A percentile compares a stretch with the other conserved stretches of the same genome.
Evolutionary conservation across 1,284 basidiomycete genomes (phyloP).

Genomic region (Inonotus hispidus): DNA sequence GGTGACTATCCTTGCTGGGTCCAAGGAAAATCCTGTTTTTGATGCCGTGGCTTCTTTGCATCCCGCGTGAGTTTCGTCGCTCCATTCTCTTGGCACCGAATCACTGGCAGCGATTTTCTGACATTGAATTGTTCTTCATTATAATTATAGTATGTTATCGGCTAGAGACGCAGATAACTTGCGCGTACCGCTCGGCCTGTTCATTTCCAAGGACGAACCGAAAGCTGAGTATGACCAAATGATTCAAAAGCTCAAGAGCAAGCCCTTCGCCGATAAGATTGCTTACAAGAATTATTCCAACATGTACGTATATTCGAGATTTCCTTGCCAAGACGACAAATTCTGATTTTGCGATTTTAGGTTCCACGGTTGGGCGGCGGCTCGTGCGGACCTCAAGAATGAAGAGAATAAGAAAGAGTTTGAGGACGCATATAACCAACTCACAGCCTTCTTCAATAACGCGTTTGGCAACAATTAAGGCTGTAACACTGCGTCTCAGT

Average conservation of each 20-base stretch:
- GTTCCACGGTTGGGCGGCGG: conserved; percentile 71
- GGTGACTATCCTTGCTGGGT: conserved; percentile 40
- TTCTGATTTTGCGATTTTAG: conserved; percentile 27
- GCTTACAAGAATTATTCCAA: conserved; percentile 49
- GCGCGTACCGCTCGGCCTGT: conserved; percentile 52
- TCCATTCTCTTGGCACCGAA: not conserved
- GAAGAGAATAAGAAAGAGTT: conserved; percentile 60
- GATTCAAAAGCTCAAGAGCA: conserved; percentile 42
- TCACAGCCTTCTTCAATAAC: conserved; percentile 45
- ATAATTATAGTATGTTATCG: conserved; percentile 46
- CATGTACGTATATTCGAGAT: conserved; percentile 33
- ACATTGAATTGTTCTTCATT: not conserved
- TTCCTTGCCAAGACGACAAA: conserved; percentile 6
- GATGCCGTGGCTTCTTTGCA: conserved; percentile 48
- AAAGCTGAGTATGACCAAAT: conserved; percentile 52
- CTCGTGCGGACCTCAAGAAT: conserved; percentile 59
- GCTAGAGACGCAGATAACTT: conserved; percentile 46
- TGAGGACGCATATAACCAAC: conserved; percentile 56
- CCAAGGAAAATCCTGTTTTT: conserved; percentile 35
- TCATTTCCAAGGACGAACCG: conserved; percentile 58
- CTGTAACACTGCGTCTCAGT: conserved; percentile 3
- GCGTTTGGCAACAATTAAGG: conserved; percentile 19
- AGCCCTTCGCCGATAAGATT: conserved; percentile 48
- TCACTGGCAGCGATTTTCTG: not conserved
- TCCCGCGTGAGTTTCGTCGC: conserved; percentile 40